A percentile compares a stretch with the other conserved stretches of the same genome.
phyloP scores from a whole-genome alignment of 2,329 filamentous ascomycete species.

The Lasiodiplodia hormozganensis region DNA sequence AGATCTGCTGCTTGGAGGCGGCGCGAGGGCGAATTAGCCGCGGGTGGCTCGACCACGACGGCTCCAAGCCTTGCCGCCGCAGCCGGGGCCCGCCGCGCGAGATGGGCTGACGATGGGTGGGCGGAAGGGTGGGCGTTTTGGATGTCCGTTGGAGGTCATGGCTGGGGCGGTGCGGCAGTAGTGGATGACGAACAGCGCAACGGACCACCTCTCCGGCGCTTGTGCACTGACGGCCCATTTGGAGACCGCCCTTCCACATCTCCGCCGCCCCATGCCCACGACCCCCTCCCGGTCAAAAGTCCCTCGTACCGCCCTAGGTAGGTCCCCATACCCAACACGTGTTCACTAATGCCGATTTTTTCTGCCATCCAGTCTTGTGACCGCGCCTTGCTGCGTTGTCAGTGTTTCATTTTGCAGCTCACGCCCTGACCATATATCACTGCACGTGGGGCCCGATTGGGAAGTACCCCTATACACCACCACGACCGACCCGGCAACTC shows the following conservation, averaged over 20 bases:
- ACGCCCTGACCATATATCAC: conserved; percentile 12
- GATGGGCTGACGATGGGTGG: conserved; percentile 13
- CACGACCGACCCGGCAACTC: background rate
- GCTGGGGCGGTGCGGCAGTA: background rate
- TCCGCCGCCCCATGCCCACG: background rate
- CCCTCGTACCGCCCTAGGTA: background rate
- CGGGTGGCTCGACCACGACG: conserved; percentile 6
- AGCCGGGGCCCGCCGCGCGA: background rate
- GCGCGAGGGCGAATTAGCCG: background rate
- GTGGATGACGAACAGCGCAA: conserved; percentile 10
- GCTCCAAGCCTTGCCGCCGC: background rate
- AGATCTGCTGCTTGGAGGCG: conserved; percentile 4
- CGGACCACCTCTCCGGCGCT: conserved; percentile 2
- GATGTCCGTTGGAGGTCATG: background rate
- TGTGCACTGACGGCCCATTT: conserved; percentile 12
- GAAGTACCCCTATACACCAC: conserved; percentile 19
- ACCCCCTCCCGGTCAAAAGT: background rate
- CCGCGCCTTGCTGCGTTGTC: conserved; percentile 23
- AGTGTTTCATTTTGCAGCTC: conserved; percentile 13
- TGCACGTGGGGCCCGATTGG: background rate
- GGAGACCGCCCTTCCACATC: conserved; percentile 3
- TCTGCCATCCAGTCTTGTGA: conserved; percentile 9
- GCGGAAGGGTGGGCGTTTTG: background rate
- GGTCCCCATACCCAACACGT: conserved; percentile 12
- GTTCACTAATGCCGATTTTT: conserved; percentile 17